A percentile compares a stretch with the other conserved stretches of the same genome.
Evolutionary conservation across 73 alveolate genomes (phyloP).

Genomic region (Paramecium tetraurelia): DNA sequence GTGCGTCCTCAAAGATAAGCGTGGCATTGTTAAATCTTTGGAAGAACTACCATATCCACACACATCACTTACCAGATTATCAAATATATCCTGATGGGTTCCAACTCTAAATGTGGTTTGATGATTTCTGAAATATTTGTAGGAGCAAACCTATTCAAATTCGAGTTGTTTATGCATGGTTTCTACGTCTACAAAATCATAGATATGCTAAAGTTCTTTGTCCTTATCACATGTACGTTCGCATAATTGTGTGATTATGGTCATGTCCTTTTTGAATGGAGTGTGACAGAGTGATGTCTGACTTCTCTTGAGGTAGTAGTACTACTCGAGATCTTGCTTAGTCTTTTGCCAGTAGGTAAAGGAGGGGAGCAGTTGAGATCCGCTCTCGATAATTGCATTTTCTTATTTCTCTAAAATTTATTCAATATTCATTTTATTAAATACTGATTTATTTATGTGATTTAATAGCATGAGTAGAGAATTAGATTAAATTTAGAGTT

Average conservation of each 20-base stretch:
- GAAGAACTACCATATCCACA: background rate
- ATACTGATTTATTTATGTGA: background rate
- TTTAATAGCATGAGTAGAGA: background rate
- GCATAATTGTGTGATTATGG: background rate
- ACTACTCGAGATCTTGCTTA: background rate
- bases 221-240: background rate
- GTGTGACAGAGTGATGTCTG: background rate
- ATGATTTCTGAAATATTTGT: background rate
- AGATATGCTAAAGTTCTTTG: background rate
- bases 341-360: background rate
- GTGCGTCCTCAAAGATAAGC: background rate
- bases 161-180: background rate
- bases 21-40: background rate
- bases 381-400: background rate
- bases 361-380: background rate
- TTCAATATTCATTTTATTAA: background rate
- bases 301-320: background rate
- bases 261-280: background rate
- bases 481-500: background rate
- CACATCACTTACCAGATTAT: background rate
- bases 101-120: background rate
- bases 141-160: background rate
- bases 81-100: background rate
- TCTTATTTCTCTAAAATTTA: background rate
- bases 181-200: background rate